Evolutionary conservation across 2,329 filamentous ascomycete species (phyloP).

Genomic region (Plenodomus biglobosus): DNA sequence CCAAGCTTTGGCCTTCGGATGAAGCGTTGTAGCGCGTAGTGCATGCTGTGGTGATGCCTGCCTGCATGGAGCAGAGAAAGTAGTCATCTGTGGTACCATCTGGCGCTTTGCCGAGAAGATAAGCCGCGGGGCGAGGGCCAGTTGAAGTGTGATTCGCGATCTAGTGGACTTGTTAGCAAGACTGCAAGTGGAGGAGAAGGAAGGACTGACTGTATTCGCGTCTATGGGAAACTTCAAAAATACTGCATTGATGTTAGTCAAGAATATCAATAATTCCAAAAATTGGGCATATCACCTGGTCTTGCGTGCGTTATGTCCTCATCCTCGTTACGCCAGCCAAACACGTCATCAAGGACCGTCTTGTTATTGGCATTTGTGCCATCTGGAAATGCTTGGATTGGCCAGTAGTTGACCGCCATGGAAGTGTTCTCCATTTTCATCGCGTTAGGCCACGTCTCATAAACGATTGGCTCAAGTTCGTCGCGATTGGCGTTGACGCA

Average conservation of each 20-base stretch:
- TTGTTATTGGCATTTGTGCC: slow-evolving; percentile 7
- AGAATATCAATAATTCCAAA: not conserved
- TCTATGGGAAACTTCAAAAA: slow-evolving; percentile 9
- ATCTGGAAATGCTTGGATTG: slow-evolving; percentile 3
- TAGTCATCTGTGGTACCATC: slow-evolving; percentile 6
- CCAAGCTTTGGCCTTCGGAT: slow-evolving; percentile 6
- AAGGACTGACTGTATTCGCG: slow-evolving; percentile 2
- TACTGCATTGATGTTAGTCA: slow-evolving; percentile 1
- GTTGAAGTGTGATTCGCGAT: slow-evolving; percentile 9
- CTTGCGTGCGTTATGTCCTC: slow-evolving; percentile 6
- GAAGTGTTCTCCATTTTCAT: slow-evolving; percentile 5
- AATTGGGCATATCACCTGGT: not conserved
- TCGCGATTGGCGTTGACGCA: slow-evolving; percentile 7
- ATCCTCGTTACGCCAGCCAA: slow-evolving; percentile 6
- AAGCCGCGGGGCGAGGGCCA: slow-evolving; percentile 2
- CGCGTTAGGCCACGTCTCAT: slow-evolving; percentile 6
- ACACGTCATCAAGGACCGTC: slow-evolving; percentile 6
- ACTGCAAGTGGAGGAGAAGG: fast-evolving
- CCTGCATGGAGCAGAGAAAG: slow-evolving; percentile 10
- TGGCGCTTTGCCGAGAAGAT: slow-evolving; percentile 8
- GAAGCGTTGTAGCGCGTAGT: slow-evolving; percentile 10
- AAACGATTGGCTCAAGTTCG: slow-evolving; percentile 6
- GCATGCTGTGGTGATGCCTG: slow-evolving; percentile 4
- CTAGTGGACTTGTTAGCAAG: not conserved
- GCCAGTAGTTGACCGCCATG: slow-evolving; percentile 7